Conservation (phyloP, 768 basidiomycete genomes). For the Suillus subaureus region DNA sequence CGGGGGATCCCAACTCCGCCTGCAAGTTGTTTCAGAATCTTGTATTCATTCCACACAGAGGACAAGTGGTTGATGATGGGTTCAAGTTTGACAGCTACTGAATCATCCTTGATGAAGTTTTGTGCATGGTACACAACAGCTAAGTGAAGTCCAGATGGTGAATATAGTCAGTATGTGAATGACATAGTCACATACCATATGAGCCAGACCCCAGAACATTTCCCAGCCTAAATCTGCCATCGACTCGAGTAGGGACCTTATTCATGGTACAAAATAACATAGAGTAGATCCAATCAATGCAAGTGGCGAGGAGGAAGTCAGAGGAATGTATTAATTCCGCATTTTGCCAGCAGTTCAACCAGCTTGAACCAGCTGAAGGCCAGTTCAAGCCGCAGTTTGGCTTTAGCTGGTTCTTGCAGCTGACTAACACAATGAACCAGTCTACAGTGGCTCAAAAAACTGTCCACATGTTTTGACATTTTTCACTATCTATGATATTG, state of each 20-base stretch:
- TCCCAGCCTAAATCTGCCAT: constrained; percentile 14
- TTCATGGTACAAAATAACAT: not conserved
- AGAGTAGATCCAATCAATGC: too few relatives aligned
- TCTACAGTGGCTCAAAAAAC: too few relatives aligned
- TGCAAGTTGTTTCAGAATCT: not conserved
- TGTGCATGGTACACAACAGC: not conserved
- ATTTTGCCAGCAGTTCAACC: too few relatives aligned
- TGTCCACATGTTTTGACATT: too few relatives aligned
- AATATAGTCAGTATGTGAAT: not conserved
- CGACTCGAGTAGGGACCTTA: not conserved
- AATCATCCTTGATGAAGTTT: not conserved
- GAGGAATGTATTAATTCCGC: too few relatives aligned
- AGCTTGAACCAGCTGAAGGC: too few relatives aligned
- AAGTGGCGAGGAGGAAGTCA: too few relatives aligned
- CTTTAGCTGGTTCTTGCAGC: too few relatives aligned
- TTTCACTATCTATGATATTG: too few relatives aligned
- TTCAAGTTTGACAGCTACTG: not conserved
- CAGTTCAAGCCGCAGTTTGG: too few relatives aligned
- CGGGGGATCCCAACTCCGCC: too few relatives aligned
- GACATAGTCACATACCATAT: not conserved
- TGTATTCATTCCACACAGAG: not conserved
- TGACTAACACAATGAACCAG: too few relatives aligned
- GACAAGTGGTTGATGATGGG: not conserved
- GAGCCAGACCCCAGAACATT: not conserved
- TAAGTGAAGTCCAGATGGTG: not conserved